Base-by-base conservation (phyloP, 1,284 basidiomycete genomes). In the Bondarzewia mesenterica region DNA sequence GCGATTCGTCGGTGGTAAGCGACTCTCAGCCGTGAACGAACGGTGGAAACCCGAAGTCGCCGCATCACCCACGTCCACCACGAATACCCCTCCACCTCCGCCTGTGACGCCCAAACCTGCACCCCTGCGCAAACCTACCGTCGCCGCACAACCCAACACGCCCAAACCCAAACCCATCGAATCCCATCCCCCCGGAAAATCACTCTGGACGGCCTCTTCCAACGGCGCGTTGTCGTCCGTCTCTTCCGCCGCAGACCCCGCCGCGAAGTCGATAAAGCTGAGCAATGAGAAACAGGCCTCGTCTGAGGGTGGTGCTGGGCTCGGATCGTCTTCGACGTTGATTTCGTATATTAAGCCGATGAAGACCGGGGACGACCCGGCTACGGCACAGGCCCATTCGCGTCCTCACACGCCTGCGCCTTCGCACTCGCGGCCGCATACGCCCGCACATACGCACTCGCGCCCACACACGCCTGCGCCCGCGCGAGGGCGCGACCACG, bases 401-500 rank as follows among this genome's bases (percentile, higher is more conserved):
- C 59, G 55, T 7, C 51, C 59, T 29, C 46, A 51, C 7, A 46
- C 53, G 14, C 56, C 57, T 8, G 47, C 54, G n/a, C 12, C 41
- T 5, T 25, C 54, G 7, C 57, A 59, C n/a, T 60, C 60, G 21
- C 59, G 55, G 6, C 51, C 59, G 36, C 46, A 51, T 6, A 46
- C 53, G 14, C 56, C 57, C 7, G 47, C 54, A 29, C 46, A 50
- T 20, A 47, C 51, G 8, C 47, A 53, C 20, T 57, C 49, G 35
- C 50, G 51, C 23, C 46, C 25, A 42, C 44, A 41, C 46, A 52
- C 43, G 66, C 65, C 41, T 70, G 77, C 20, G 79, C 82, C 55
- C 83, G 86, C 63, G 63, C 82, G 42, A 83, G 82, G 29, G 64
- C 80, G 49, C 77, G 74, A 48, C 57, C 57, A 58, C 49, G 60